These are phyloP conservation scores for Creolimax fragrantissima DNA, from an alignment of 78 protist genomes.

Conservation along the genomic window DNA sequence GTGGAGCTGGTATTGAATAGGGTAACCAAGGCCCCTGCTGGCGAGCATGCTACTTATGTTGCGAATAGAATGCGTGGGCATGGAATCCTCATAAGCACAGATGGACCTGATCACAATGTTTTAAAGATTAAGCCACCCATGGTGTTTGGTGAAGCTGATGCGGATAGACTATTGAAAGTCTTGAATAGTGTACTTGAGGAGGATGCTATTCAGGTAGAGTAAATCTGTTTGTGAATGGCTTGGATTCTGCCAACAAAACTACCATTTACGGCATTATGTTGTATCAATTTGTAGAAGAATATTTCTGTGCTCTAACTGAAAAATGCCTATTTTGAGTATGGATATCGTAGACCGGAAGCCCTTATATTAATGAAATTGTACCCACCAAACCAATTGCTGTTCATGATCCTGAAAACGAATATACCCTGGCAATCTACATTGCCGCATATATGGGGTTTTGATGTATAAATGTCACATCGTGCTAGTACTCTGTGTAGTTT, in stretches of 20 bases:
- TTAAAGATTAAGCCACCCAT: constrained; percentile 64
- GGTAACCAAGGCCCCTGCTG: constrained; percentile 12
- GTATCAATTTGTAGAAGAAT: not conserved
- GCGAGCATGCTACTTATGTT: not conserved
- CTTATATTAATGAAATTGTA: not conserved
- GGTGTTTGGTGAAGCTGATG: constrained; percentile 21
- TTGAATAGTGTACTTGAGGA: constrained; percentile 11
- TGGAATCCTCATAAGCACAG: constrained; percentile 22
- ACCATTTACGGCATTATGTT: not conserved
- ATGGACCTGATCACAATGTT: constrained; percentile 48
- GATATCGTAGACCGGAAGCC: not conserved
- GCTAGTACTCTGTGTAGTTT: no score
- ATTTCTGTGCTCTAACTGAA: no score
- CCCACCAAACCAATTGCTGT: not conserved
- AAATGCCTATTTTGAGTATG: no score
- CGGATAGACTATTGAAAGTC: not conserved
- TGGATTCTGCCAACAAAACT: not conserved
- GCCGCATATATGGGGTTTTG: no score
- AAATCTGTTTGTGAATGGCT: not conserved
- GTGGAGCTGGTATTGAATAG: constrained; percentile 59
- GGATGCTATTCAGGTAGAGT: not conserved
- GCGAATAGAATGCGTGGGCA: not conserved
- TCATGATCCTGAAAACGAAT: no score
- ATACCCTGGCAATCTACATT: no score
- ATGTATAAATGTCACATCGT: no score